Evolutionary conservation across 1,139 yeast species (phyloP).

Genomic region (Candida sojae): DNA sequence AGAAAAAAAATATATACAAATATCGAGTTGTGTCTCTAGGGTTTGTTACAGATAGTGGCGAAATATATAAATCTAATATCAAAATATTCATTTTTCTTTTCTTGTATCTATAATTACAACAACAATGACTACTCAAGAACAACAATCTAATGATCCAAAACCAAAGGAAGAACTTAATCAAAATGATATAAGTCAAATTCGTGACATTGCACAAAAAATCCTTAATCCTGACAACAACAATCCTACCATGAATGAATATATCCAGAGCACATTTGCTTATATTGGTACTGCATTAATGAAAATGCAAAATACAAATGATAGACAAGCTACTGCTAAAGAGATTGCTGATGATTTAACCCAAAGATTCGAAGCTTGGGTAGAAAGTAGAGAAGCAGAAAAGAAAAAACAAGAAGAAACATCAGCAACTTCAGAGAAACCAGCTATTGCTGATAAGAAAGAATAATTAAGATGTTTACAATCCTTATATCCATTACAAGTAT

Average conservation of each 20-base stretch:
- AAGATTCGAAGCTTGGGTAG: conserved; percentile 33
- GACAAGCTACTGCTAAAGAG: conserved; percentile 37
- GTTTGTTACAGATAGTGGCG: background rate
- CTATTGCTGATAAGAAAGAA: conserved; percentile 4
- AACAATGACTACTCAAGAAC: conserved; percentile 4
- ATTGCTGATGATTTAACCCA: conserved; percentile 39
- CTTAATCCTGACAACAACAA: conserved; percentile 33
- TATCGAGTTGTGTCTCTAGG: background rate
- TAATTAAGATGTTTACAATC: conserved; percentile 43
- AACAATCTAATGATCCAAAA: conserved; percentile 3
- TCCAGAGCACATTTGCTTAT: conserved; percentile 31
- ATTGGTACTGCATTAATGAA: conserved; percentile 28
- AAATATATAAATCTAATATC: background rate
- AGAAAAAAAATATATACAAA: background rate
- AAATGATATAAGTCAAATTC: conserved; percentile 14
- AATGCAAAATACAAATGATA: conserved; percentile 33
- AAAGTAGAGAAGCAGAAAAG: conserved; percentile 18
- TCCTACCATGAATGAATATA: conserved; percentile 25
- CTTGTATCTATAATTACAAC: background rate
- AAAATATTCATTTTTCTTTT: background rate
- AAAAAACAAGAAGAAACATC: conserved; percentile 9
- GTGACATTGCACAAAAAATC: conserved; percentile 19
- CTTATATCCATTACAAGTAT: conserved; percentile 54
- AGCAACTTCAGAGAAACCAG: background rate
- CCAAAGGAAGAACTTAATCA: conserved; percentile 3